Evolutionary conservation across 2,329 filamentous ascomycete species (phyloP), one percentile per base, ranked within the genome.

Genomic region (Ophiocordyceps sinensis): DNA sequence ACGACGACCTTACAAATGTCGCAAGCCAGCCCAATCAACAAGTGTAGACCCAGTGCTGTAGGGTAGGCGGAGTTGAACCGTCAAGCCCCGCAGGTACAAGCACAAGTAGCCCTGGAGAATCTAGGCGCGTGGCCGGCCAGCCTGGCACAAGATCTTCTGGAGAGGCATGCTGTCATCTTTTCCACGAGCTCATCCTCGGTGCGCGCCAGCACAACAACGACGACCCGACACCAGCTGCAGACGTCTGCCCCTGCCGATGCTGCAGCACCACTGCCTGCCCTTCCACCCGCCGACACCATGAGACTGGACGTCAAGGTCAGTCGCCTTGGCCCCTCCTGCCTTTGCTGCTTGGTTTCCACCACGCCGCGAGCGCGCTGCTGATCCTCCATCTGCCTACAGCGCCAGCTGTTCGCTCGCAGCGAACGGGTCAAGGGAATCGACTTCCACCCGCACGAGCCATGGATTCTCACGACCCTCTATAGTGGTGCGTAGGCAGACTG

Each of bases 361-460:
- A 19, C 19, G 19, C 19, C 19, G 19, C 19, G 30, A 32, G 5
- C 12, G 12, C 11, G 3, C 30, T 11, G 30, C 30, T 32, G 30
- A 32, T 11, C 4, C 13, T 15, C n/a, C 30, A 14, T 32, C n/a
- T 32, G 23, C 23, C 36, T 46, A 47, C 49, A 66, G 64, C 62
- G 64, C 51, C 64, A 67, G 60, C 59, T 67, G 49, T 67, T 65
- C 68, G 84, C 85, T 64, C 78, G 87, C 65, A 93, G 85, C 57
- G 86, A 96, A 75, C 82, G 89, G 68, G 89, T 96, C 52, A 96
- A 96, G 70, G 83, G 84, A 59, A 87, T 94, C 64, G 89, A 96
- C 70, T 96, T 95, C 63, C 89, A 96, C 62, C 88, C 87, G 35
- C 85, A 86, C 44, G 89, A 95, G 70, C 87, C 88, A 77, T 95